Evolutionary conservation across 1,284 basidiomycete genomes (phyloP), one percentile per base, ranked within the genome.

Genomic region (Coriolopsis trogii): DNA sequence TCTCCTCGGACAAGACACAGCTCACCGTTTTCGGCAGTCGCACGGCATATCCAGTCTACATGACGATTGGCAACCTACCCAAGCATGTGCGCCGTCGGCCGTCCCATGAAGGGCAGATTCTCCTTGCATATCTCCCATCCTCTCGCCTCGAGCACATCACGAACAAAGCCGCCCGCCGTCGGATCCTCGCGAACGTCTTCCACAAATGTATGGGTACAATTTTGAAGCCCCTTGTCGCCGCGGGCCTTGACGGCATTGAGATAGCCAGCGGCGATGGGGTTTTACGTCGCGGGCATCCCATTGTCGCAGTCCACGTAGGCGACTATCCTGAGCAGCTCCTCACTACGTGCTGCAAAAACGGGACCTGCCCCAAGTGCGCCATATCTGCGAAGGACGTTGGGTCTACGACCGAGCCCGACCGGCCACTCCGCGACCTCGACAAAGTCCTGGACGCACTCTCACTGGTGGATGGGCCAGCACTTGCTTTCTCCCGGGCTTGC

Each of bases 171-270:
- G 36, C 34, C 2, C 55, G 44, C 23, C 51, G 47, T 13, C 42
- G 52, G 3, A 42, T 38, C 16, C 21, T 58, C 5, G 41, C 49
- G 0, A 55, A 59, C 25, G 74, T 76, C 1, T 78, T 76, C 49
- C 75, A 77, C 50, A 38, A 66, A 1, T 75, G 71, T 41, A 71
- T 78, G 71, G n/a, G n/a, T n/a, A n/a, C n/a, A n/a, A n/a, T n/a
- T n/a, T n/a, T n/a, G n/a, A n/a, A 64, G 20, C 63, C 69, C 0
- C 46, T 76, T 1, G 47, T 65, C 3, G 41, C 63, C 10, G 69
- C 72, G 1, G 73, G 72, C 0, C 52, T 10, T 49, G 61, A 13
- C 73, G 76, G 41, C 5, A 64, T 73, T 0, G 41, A 61, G 0
- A 61, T 70, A 51, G 42, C 53, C 0, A 73, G 74, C 37, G 61